Evolutionary conservation across 2,329 filamentous ascomycete genomes (phyloP).

Genomic region (Orbilia javanica): DNA sequence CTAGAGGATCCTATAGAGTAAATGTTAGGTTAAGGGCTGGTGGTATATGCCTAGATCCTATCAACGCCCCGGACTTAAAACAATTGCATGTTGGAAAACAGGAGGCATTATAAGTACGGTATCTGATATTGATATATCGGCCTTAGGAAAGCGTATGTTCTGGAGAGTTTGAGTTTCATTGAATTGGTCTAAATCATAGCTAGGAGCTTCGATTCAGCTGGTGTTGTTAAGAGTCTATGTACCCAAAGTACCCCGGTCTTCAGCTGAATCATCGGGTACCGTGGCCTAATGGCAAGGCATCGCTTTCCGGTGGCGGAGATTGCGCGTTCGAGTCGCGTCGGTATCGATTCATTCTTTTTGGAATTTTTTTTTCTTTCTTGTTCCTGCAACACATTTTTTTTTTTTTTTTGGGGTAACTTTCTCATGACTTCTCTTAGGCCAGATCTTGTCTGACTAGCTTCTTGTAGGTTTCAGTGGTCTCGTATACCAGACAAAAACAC

Average conservation of each 20-base stretch:
- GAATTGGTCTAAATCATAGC: too few relatives aligned
- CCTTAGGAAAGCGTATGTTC: too few relatives aligned
- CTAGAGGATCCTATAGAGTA: not conserved
- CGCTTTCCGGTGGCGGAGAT: slow-evolving; percentile 59
- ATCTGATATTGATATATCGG: not conserved
- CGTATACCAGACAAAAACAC: too few relatives aligned
- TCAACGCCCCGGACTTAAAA: too few relatives aligned
- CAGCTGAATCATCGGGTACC: slow-evolving; percentile 41
- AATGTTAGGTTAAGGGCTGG: slow-evolving; percentile 33
- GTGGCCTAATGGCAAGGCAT: slow-evolving; percentile 59
- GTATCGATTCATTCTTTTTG: slow-evolving; percentile 53
- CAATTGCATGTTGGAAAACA: too few relatives aligned
- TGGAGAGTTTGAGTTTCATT: too few relatives aligned
- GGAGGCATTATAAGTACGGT: too few relatives aligned
- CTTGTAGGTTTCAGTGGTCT: too few relatives aligned
- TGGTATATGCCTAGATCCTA: too few relatives aligned
- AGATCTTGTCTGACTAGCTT: too few relatives aligned
- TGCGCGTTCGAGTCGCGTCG: slow-evolving; percentile 59
- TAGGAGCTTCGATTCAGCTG: not conserved
- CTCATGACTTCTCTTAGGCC: too few relatives aligned
- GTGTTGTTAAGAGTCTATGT: slow-evolving; percentile 1
- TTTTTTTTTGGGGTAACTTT: not conserved
- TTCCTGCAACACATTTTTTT: not conserved
- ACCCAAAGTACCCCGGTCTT: slow-evolving; percentile 7
- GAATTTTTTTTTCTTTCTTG: slow-evolving; percentile 7